Percentiles rank a stretch among this genome's conserved stretches.
phyloP scores from a whole-genome alignment of 1,284 basidiomycete species.

The Leccinum cinnamomeum region DNA sequence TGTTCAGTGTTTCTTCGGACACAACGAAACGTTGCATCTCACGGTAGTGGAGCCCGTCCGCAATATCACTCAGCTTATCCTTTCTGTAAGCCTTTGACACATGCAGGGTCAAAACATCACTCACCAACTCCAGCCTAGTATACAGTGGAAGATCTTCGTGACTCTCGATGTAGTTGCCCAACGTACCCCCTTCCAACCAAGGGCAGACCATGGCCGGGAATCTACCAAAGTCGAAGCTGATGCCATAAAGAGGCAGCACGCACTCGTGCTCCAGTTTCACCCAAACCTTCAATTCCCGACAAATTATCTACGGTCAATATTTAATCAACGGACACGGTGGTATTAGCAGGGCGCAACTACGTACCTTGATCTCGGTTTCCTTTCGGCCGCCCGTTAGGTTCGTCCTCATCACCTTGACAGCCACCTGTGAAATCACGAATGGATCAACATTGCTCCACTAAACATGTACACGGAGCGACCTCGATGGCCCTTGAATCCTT shows the following conservation, averaged over 20 bases:
- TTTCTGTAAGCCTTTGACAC: conserved; percentile 3
- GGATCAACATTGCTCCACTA: not conserved
- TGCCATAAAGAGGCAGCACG: conserved; percentile 26
- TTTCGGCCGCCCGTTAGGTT: conserved; percentile 12
- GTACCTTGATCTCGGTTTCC: conserved; percentile 18
- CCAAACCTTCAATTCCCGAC: conserved; percentile 27
- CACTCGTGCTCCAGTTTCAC: conserved; percentile 25
- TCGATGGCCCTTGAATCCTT: conserved; percentile 15
- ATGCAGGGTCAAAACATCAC: not conserved
- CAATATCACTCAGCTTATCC: conserved; percentile 22
- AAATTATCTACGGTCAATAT: conserved; percentile 13
- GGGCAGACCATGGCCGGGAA: conserved; percentile 29
- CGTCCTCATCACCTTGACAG: conserved; percentile 27
- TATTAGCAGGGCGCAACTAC: not conserved
- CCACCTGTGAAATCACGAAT: conserved; percentile 15
- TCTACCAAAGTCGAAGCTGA: conserved; percentile 25
- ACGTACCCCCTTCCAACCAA: conserved; percentile 25
- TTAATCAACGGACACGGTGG: not conserved
- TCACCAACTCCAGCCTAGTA: conserved; percentile 15
- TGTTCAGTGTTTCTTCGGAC: not conserved
- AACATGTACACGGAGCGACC: conserved; percentile 8
- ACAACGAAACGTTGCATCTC: not conserved
- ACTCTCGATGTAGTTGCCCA: conserved; percentile 22
- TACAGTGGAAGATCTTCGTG: conserved; percentile 6
- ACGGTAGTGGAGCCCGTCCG: conserved; percentile 27